These are phyloP conservation scores for Radiomyces spectabilis DNA, from an alignment of 192 early-diverging fungal species.

Conservation along the genomic window DNA sequence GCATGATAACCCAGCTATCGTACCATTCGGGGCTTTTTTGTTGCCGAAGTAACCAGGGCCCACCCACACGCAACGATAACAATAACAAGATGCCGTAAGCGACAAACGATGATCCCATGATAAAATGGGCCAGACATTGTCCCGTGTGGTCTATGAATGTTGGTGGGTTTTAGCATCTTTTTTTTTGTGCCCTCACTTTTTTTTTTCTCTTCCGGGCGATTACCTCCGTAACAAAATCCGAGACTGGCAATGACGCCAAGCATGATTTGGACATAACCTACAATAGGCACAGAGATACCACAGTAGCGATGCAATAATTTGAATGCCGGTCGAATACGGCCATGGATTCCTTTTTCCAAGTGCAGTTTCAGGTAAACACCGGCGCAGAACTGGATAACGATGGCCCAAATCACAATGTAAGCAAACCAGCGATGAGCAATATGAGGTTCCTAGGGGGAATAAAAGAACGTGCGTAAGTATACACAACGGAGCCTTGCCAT, in stretches of 20 bases:
- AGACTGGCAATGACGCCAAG: conserved; percentile 55
- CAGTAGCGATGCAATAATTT: conserved; percentile 42
- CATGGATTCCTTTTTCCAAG: conserved; percentile 46
- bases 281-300: conserved; percentile 39
- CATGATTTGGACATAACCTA: conserved; percentile 59
- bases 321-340: conserved; percentile 38
- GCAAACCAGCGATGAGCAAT: conserved; percentile 59
- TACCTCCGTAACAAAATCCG: conserved; percentile 55
- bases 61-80: conserved; percentile 46
- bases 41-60: conserved; percentile 44
- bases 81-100: conserved; percentile 57
- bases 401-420: conserved; percentile 47
- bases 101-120: conserved; percentile 67
- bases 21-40: conserved; percentile 61
- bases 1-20: conserved; percentile 57
- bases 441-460: conserved; percentile 27
- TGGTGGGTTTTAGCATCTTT: background rate
- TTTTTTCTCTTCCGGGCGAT: background rate
- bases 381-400: conserved; percentile 38
- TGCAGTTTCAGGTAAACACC: conserved; percentile 58
- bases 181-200: background rate
- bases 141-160: conserved; percentile 38
- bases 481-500: background rate
- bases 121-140: conserved; percentile 64
- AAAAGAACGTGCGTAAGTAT: background rate